phyloP scores from a whole-genome alignment of 805 yeast species.

The Kluyveromyces starmeri region DNA sequence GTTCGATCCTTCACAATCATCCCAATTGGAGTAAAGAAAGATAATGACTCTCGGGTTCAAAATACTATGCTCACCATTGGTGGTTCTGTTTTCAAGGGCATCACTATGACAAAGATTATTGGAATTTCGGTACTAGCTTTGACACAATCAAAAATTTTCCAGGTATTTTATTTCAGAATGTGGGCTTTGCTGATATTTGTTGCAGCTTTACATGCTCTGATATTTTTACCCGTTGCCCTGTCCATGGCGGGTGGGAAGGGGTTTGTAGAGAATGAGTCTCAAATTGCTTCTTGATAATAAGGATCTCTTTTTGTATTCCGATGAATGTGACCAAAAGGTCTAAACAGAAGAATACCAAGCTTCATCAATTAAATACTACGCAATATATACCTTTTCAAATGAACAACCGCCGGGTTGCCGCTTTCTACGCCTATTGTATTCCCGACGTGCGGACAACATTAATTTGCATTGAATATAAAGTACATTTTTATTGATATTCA shows the following conservation, averaged over 20 bases:
- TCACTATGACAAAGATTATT: conserved; percentile 78
- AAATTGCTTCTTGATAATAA: neutral
- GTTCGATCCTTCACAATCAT: conserved; percentile 63
- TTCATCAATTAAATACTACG: too few species aligned
- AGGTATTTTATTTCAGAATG: conserved; percentile 88
- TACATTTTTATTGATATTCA: too few species aligned
- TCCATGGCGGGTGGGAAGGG: conserved; percentile 55
- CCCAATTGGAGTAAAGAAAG: conserved; percentile 27
- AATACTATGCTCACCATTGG: conserved; percentile 74
- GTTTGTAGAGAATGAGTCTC: conserved; percentile 30
- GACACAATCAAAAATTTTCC: conserved; percentile 80
- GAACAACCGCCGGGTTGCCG: too few species aligned
- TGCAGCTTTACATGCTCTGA: conserved; percentile 71
- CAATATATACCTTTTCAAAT: too few species aligned
- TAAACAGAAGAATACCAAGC: too few species aligned
- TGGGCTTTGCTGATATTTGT: conserved; percentile 74
- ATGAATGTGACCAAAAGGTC: too few species aligned
- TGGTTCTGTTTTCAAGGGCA: conserved; percentile 83
- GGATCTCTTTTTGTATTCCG: neutral
- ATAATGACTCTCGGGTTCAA: conserved; percentile 31
- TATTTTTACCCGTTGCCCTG: conserved; percentile 69
- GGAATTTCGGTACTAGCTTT: conserved; percentile 85
- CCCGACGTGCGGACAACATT: too few species aligned
- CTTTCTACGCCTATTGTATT: too few species aligned
- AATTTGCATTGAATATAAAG: too few species aligned